Evolutionary conservation across 331 rosid genomes (phyloP), one percentile per base, ranked within the genome.

Genomic region (Acacia pycnantha): DNA sequence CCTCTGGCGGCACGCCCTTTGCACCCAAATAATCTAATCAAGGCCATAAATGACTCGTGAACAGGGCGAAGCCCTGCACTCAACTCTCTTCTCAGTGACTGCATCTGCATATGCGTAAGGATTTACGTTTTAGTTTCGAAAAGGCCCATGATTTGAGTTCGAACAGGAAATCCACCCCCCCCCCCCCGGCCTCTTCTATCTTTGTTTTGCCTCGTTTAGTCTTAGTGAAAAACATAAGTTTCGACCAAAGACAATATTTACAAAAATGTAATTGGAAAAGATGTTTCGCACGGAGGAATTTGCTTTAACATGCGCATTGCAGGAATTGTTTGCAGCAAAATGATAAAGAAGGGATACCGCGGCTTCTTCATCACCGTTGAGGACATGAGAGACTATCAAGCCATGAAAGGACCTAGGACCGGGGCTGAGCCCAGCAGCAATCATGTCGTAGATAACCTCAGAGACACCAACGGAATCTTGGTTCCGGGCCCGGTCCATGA

Each of bases 351-450:
- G 7, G 35, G 69, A 18, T 86, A 95, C 98, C 87, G 98, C 94
- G 8, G 92, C 90, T 82, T 93, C 94, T 53, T 91, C 77, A 73
- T 95, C 86, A 12, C 92, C 98, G 77, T 89, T 92, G 78, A 93
- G 94, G 67, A 83, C 82, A 74, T 92, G 85, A 11, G 97, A 95
- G 15, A 95, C 98, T 2, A 95, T 79, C 87, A 95, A 86, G 18
- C 89, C 99, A 40, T 95, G 99, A 85, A 93, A 95, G 51, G 99
- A 93, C 86, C 99, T 87, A 8, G 99, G 99, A 11, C 98, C 99
- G 6, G 97, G 99, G 80, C 65, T 82, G 77, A 95, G 90, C 19
- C 99, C 99, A 16, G 98, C 98, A 33, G 97, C 97, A 67, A 95
- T 86, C 99, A 95, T 95, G 87, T 93, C 98, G 87, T 93, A 92